phyloP scores from a whole-genome alignment of 805 yeast species.

The Yarrowia divulgata region DNA sequence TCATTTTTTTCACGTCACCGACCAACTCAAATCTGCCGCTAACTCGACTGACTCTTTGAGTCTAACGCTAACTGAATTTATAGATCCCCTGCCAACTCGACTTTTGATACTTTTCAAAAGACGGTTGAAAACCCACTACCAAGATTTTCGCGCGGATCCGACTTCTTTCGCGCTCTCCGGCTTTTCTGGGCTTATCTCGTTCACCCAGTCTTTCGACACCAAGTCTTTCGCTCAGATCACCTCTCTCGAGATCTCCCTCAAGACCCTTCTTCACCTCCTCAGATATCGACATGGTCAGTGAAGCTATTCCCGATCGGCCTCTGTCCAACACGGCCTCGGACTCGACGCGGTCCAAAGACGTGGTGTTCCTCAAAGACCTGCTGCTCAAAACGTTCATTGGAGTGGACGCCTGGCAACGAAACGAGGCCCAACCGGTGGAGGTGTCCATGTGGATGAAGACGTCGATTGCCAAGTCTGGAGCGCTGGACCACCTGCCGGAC shows the following conservation, averaged over 20 bases:
- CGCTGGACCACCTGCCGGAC: slow-evolving; percentile 77
- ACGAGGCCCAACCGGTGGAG: slow-evolving; percentile 68
- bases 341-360: slow-evolving; percentile 47
- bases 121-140: neutral
- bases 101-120: slow-evolving; percentile 17
- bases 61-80: slow-evolving; percentile 2
- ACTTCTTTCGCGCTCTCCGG: slow-evolving; percentile 1
- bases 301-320: slow-evolving; percentile 32
- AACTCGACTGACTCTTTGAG: slow-evolving; percentile 4
- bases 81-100: slow-evolving; percentile 9
- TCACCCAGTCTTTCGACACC: neutral
- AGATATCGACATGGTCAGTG: slow-evolving; percentile 12
- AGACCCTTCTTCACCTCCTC: neutral
- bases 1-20: neutral
- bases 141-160: slow-evolving; percentile 19
- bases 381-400: slow-evolving; percentile 71
- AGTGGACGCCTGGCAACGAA: slow-evolving; percentile 75
- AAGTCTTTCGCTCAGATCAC: neutral
- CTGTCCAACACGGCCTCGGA: slow-evolving; percentile 33
- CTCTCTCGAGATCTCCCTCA: neutral
- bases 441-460: slow-evolving; percentile 69
- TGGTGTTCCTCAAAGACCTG: slow-evolving; percentile 62
- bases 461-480: slow-evolving; percentile 75
- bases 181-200: neutral
- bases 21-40: neutral